phyloP scores from a whole-genome alignment of 768 basidiomycete species.

The Tricholoma flavovirens region DNA sequence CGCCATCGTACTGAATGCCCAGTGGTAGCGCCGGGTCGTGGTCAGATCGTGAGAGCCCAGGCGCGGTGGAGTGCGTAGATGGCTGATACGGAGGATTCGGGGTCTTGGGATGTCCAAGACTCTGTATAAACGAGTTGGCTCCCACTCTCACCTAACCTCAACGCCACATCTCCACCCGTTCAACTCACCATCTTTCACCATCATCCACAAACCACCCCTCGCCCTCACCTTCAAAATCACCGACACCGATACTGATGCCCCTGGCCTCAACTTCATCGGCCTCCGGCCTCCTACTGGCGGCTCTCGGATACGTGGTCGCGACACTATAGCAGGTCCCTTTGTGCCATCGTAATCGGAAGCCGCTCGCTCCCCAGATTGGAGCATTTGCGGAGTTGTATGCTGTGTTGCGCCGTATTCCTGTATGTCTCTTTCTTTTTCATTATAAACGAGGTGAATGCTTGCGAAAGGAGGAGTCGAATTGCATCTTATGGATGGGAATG shows the following conservation, averaged over 20 bases:
- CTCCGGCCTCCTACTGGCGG: conserved; percentile 52
- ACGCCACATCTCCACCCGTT: neutral
- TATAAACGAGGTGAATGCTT: too few species aligned
- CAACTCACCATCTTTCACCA: conserved; percentile 36
- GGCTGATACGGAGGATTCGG: too few species aligned
- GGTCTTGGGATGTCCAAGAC: too few species aligned
- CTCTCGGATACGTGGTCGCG: conserved; percentile 62
- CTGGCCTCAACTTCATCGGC: neutral
- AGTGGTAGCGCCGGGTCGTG: too few species aligned
- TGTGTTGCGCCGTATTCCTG: conserved; percentile 66
- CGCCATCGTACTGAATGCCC: too few species aligned
- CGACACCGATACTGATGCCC: too few species aligned
- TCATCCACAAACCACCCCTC: conserved; percentile 3
- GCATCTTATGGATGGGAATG: too few species aligned
- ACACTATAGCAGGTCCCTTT: conserved; percentile 67
- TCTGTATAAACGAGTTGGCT: too few species aligned
- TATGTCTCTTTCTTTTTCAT: too few species aligned
- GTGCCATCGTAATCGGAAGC: conserved; percentile 85
- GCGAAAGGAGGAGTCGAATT: too few species aligned
- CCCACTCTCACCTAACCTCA: neutral
- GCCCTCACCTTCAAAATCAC: neutral
- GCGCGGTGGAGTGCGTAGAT: too few species aligned
- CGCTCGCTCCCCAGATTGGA: conserved; percentile 74
- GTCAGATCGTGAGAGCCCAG: too few species aligned
- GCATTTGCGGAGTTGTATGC: conserved; percentile 85